Evolutionary conservation across 345 rosid species (phyloP), one percentile per base, ranked within the genome.

Genomic region (Arabidopsis arenosa): DNA sequence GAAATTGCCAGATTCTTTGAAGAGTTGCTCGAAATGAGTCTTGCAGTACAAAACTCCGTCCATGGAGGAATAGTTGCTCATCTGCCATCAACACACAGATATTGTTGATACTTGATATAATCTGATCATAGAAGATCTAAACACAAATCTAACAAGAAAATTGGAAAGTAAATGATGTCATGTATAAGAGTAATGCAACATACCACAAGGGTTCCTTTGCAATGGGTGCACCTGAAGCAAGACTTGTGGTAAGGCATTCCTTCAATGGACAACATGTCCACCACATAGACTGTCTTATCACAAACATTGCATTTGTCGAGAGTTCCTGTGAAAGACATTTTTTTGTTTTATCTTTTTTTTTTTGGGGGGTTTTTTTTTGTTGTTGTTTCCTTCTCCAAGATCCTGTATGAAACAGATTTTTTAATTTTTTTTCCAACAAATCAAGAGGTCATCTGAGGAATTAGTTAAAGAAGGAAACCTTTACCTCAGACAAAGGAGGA

Each of bases 51-150:
- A 86, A 76, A 96, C 90, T 52, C 98, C 99, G 66, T 96, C 99
- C 98, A 96, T 96, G 72, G 97, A 93, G 47, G 96, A 93, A 82
- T 96, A 96, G 86, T 90, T 91, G 86, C 97, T 91, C 95, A 96
- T 96, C 99, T 96, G 75, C 56, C 59, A 72, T 69, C 45, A 48
- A 51, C 18, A 14, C 48, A 62, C 11, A 39, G 21, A 18, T 8
- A 17, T 59, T 10, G 17, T 58, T 58, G 11, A 61, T 37, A 21
- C 4, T 58, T 58, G 11, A 61, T 37, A 21, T 7, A 37, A 18
- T 10, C 12, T 2, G 7, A 23, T 36, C 28, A 54, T 0, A 63
- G 36, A 43, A 53, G 45, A 54, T 67, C 48, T 35, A 48, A 68
- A n/a, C 59, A 57, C 14, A 58, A 58, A 28, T 56, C 2, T 44